Evolutionary conservation across 2,329 filamentous ascomycete genomes (phyloP).

Genomic region (Alternaria ethzedia): DNA sequence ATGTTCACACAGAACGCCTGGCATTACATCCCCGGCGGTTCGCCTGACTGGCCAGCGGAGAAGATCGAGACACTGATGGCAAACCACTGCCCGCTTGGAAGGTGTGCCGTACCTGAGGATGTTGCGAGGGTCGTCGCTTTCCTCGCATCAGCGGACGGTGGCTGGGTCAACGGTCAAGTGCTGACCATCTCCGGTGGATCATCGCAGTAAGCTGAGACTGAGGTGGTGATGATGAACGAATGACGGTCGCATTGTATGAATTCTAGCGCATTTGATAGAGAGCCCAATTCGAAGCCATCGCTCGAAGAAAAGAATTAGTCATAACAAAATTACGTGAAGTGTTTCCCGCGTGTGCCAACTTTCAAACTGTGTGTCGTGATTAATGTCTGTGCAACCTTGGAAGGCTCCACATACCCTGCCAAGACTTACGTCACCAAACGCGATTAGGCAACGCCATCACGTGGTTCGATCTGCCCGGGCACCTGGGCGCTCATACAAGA

Average conservation of each 20-base stretch:
- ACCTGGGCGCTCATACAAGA: neutral
- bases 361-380: neutral
- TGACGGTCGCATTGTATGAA: neutral
- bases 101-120: conserved; percentile 57
- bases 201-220: conserved; percentile 39
- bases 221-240: neutral
- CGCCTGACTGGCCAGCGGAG: conserved; percentile 56
- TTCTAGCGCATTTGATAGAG: neutral
- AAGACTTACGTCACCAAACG: neutral
- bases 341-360: neutral
- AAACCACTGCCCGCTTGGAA: conserved; percentile 56
- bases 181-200: conserved; percentile 51
- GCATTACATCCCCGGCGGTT: conserved; percentile 57
- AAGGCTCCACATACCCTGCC: neutral
- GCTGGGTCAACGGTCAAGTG: conserved; percentile 51
- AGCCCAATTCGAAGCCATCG: neutral
- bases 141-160: conserved; percentile 48
- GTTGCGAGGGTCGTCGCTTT: conserved; percentile 52
- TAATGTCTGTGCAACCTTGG: neutral
- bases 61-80: conserved; percentile 60
- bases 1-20: conserved; percentile 75
- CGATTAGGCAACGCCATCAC: neutral
- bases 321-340: neutral
- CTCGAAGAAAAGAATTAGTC: conserved; percentile 2
- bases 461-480: neutral